Base-by-base conservation (phyloP, 768 basidiomycete species). In the Trametes villosa region DNA sequence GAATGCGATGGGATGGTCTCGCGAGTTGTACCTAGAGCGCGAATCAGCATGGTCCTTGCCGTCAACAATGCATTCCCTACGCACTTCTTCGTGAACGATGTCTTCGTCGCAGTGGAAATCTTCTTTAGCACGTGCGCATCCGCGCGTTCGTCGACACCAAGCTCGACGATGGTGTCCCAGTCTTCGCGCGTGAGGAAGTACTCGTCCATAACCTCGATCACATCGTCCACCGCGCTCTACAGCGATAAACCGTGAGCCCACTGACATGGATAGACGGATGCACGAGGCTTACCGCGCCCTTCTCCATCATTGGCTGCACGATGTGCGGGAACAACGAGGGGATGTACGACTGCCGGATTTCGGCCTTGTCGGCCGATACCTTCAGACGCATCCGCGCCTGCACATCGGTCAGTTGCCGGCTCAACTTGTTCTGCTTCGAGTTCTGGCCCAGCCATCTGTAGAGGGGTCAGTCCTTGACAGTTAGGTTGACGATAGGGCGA, bases 401-500 rank as follows among this genome's bases (percentile, higher is more conserved):
- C 11, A 98, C 87, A 60, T 99, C 97, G 36, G 83, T 83, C 18
- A 99, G 79, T 64, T 91, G 88, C 36, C 96, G 83, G 55, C 71
- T 79, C 0, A 98, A 82, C 68, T 96, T 97, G 64, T 69, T 81
- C 72, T 92, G 89, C 70, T 96, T 96, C 58, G 97, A 98, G 74
- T 98, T 98, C 71, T 98, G 94, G 9, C 96, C 96, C 13, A 99
- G 86, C 94, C 94, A 99, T 69, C 96, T 98, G 67, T 63, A 40
- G 18, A 15, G 13, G 18, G 13, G 36, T 38, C 36, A 38, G 36
- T 38, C 8, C 6, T 7, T 18, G 18, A 7, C 4, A 15, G 36
- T n/a, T n/a, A n/a, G n/a, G n/a, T n/a, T n/a, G n/a, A n/a, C 17
- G 9, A 33, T 27, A 17, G 29, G 20, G 20, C 9, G 13, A 17